Base-by-base conservation (phyloP, 2,329 filamentous ascomycete genomes). In the Fusarium tjaetaba region DNA sequence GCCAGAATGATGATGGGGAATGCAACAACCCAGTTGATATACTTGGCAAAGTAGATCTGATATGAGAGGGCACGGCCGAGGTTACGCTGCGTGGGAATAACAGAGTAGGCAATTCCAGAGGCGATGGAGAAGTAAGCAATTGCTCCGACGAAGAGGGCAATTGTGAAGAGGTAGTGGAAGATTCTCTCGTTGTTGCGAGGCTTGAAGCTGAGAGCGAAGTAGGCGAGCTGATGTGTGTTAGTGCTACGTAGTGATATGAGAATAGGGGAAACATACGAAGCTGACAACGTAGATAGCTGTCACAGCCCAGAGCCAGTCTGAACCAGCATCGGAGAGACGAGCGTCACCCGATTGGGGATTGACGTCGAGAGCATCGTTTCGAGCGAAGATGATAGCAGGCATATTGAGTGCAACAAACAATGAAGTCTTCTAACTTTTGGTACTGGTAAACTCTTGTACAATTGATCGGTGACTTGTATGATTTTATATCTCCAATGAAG, bases 1-100 rank as follows among this genome's bases (percentile, higher is more conserved):
- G 85, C 82, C 34, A 88, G 77, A 49, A 83, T 77, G 51, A 84
- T 72, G 39, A 82, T 78, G 1, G 88, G 86, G 78, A 87, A 89
- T 11, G 83, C 77, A 22, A 89, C 84, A 18, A 85, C 84, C 86
- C 86, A 89, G 82, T 87, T 84, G 78, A 89, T 82, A 76, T 89
- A 89, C 78, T 88, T 87, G 66, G 84, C 83, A 78, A 84, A 90
- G 81, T 88, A 89, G 76, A 89, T 85, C 73, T 89, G 86, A 68
- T 83, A 78, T 64, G 84, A 80, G 56, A 77, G 74, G 9, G 74
- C 73, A n/a, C 69, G 42, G 2, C 66, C 55, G 22, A 70, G 57
- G 57, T 77, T 64, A 15, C 68, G 71, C 59, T 75, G 64, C 32
- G 85, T 81, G 14, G 55, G 34, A 51, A 88, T 65, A n/a, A 84